A percentile compares a stretch with the other conserved stretches of the same genome.
Evolutionary conservation across 805 yeast genomes (phyloP).

Genomic region (Yarrowia divulgata): DNA sequence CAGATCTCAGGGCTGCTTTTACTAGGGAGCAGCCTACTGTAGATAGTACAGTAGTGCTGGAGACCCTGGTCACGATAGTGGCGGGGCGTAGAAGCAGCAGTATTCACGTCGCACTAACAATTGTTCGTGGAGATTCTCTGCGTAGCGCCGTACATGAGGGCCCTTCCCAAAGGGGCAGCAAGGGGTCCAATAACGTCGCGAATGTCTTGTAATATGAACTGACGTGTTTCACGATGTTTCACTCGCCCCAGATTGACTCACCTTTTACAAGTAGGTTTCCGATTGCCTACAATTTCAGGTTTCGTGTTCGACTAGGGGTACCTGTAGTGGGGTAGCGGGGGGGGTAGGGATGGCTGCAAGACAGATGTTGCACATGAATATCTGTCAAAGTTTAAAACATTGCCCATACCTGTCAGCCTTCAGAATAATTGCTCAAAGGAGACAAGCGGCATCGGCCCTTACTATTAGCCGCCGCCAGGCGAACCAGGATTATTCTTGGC

Average conservation of each 20-base stretch:
- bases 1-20: not conserved
- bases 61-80: no score
- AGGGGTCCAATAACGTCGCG: slow-evolving; percentile 6
- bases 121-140: no score
- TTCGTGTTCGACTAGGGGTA: slow-evolving; percentile 7
- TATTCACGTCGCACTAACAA: no score
- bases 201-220: slow-evolving; percentile 3
- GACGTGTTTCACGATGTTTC: slow-evolving; percentile 9
- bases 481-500: not conserved
- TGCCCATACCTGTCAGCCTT: no score
- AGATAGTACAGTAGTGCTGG: not conserved
- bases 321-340: not conserved
- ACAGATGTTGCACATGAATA: slow-evolving; percentile 5
- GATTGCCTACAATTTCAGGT: not conserved
- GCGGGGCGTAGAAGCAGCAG: no score
- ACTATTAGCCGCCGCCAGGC: not conserved
- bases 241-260: slow-evolving; percentile 4
- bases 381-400: not conserved
- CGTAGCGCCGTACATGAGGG: no score
- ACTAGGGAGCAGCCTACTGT: not conserved
- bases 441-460: slow-evolving; percentile 17
- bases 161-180: not conserved
- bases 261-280: not conserved
- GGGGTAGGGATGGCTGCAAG: slow-evolving; percentile 5
- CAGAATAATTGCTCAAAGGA: not conserved